Percentiles rank a stretch among this genome's conserved stretches.
These are phyloP conservation scores for Inosperma sp. DNA, from an alignment of 768 basidiomycete species.

Conservation along the genomic window DNA sequence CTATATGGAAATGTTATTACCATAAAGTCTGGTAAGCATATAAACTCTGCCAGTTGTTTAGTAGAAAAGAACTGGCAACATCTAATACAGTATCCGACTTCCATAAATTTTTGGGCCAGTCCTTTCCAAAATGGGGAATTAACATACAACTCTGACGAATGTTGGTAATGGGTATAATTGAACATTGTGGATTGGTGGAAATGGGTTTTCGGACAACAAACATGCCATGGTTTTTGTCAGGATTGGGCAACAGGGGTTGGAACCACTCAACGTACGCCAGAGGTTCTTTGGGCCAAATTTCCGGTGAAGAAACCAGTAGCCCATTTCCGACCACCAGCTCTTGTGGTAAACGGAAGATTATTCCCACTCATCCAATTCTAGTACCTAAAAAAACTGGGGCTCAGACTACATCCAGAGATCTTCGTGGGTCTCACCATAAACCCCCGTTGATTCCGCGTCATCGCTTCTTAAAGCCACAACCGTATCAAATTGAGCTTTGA, in stretches of 20 bases:
- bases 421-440: not conserved
- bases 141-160: no score
- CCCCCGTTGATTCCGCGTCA: not conserved
- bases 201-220: conserved; percentile 9
- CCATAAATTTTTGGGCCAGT: conserved; percentile 7
- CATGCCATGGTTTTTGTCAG: conserved; percentile 8
- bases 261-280: conserved; percentile 18
- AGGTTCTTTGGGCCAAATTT: conserved; percentile 14
- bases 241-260: not conserved
- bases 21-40: conserved; percentile 26
- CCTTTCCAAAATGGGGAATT: conserved; percentile 21
- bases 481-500: conserved; percentile 5
- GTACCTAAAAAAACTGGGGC: not conserved
- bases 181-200: conserved; percentile 7
- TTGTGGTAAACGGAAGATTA: conserved; percentile 10
- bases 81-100: not conserved
- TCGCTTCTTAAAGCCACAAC: conserved; percentile 3
- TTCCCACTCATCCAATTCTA: conserved; percentile 1
- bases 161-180: conserved; percentile 27
- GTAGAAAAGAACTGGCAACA: not conserved
- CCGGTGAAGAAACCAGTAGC: not conserved
- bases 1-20: no score
- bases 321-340: conserved; percentile 1
- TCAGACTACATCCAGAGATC: no score
- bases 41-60: no score